These are phyloP conservation scores for Kazachstania sp. DNA, from an alignment of 1,139 yeast species.

Conservation along the genomic window DNA sequence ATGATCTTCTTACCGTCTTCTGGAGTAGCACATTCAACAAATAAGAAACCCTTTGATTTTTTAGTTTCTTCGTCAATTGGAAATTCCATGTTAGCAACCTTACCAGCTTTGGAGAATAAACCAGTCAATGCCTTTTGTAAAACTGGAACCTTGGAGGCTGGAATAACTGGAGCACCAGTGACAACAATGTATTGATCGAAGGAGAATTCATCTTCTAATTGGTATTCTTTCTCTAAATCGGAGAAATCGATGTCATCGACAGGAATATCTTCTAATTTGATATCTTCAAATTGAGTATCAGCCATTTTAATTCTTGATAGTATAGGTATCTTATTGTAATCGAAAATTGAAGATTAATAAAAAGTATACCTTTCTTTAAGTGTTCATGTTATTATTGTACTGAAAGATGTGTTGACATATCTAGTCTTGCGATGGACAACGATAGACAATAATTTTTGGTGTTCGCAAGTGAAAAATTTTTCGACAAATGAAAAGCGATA, in stretches of 20 bases:
- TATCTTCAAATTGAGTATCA: slow-evolving; percentile 17
- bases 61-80: slow-evolving; percentile 65
- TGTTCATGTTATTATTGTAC: too few species aligned
- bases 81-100: slow-evolving; percentile 48
- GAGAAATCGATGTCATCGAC: slow-evolving; percentile 76
- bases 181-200: slow-evolving; percentile 77
- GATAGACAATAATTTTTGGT: too few species aligned
- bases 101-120: slow-evolving; percentile 62
- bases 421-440: too few species aligned
- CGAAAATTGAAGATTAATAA: background rate
- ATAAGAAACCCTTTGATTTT: slow-evolving; percentile 78
- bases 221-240: slow-evolving; percentile 74
- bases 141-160: slow-evolving; percentile 77
- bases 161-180: slow-evolving; percentile 95
- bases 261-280: slow-evolving; percentile 35
- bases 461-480: too few species aligned
- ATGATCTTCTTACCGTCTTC: slow-evolving; percentile 73
- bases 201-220: slow-evolving; percentile 51
- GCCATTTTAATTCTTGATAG: slow-evolving; percentile 5
- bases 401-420: too few species aligned
- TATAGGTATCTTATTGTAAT: background rate
- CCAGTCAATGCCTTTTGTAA: slow-evolving; percentile 80
- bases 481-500: too few species aligned
- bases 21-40: slow-evolving; percentile 68
- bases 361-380: background rate